These are phyloP conservation scores for Pezicula radicicola DNA, from an alignment of 2,329 filamentous ascomycete species.

Conservation along the genomic window DNA sequence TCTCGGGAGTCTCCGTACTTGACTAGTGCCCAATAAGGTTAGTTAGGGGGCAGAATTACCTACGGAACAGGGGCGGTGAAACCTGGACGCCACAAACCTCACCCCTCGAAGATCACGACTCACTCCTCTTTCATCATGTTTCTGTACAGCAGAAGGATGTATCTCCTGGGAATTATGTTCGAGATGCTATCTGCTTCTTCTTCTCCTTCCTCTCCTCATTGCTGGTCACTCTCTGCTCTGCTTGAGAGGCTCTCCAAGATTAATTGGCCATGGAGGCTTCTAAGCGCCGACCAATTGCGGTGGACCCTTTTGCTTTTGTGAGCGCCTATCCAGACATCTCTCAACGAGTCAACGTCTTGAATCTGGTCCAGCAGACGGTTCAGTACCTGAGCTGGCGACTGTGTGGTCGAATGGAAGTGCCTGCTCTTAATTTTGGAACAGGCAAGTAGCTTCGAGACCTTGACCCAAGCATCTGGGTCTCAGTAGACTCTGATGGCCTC, in stretches of 20 bases:
- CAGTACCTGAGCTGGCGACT: constrained; percentile 15
- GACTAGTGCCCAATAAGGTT: no score
- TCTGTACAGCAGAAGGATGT: background rate
- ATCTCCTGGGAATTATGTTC: background rate
- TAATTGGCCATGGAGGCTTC: constrained; percentile 9
- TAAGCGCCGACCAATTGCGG: constrained; percentile 15
- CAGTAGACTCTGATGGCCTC: constrained; percentile 11
- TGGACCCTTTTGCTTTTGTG: constrained; percentile 3
- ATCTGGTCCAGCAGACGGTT: constrained; percentile 8
- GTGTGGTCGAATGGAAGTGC: constrained; percentile 23
- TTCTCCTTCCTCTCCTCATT: background rate
- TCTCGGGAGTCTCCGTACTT: no score
- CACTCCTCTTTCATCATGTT: no score
- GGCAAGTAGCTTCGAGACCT: constrained; percentile 7
- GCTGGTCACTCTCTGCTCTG: background rate
- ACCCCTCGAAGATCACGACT: no score
- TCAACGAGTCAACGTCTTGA: constrained; percentile 15
- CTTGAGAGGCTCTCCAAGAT: background rate
- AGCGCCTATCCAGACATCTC: constrained; percentile 25
- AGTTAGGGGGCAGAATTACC: no score
- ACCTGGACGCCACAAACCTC: no score
- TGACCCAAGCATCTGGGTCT: constrained; percentile 7
- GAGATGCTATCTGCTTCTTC: background rate
- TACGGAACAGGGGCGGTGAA: no score
- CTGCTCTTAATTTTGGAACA: constrained; percentile 15